Evolutionary conservation across 1,284 basidiomycete species (phyloP), one percentile per base, ranked within the genome.

Genomic region (Cutaneotrichosporon sp.): DNA sequence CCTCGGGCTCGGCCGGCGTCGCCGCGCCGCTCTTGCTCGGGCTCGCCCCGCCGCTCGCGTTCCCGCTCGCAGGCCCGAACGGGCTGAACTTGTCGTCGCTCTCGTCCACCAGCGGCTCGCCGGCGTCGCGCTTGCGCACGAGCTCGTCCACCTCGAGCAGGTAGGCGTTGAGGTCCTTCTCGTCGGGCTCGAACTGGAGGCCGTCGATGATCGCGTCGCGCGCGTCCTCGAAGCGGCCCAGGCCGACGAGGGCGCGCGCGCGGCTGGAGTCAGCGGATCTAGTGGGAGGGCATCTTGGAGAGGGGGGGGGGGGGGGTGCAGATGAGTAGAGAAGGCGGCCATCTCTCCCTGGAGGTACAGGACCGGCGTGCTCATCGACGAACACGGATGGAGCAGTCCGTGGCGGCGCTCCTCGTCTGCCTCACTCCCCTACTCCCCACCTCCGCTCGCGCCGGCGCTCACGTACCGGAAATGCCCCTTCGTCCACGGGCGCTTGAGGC

Each of bases 391-490:
- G n/a, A n/a, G n/a, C n/a, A n/a, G n/a, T n/a, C n/a, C n/a, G n/a
- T n/a, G n/a, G n/a, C n/a, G n/a, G n/a, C n/a, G n/a, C n/a, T n/a
- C n/a, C n/a, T n/a, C n/a, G n/a, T n/a, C n/a, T n/a, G n/a, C n/a
- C n/a, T n/a, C n/a, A n/a, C n/a, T n/a, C n/a, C n/a, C n/a, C n/a
- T n/a, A n/a, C n/a, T n/a, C n/a, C 29, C 29, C 29, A 29, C 29
- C 29, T 29, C 29, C n/a, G 29, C 29, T 29, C 24, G 18, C 9
- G 27, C 20, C 9, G 31, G 16, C 29, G 76, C 90, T 90, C 3
- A 90, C 92, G 70, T 89, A 95, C 67, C 95, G 84, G 83, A 95
- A 97, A 77, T 98, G 92, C 0, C 94, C 95, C 77, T 98, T 98
- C 70, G 89, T 87, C 95, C 95, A 99, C 29, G 87, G 87, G 61